Conservation (phyloP, 176 grass and related monocot species). For the Cenchrus purpureus region DNA sequence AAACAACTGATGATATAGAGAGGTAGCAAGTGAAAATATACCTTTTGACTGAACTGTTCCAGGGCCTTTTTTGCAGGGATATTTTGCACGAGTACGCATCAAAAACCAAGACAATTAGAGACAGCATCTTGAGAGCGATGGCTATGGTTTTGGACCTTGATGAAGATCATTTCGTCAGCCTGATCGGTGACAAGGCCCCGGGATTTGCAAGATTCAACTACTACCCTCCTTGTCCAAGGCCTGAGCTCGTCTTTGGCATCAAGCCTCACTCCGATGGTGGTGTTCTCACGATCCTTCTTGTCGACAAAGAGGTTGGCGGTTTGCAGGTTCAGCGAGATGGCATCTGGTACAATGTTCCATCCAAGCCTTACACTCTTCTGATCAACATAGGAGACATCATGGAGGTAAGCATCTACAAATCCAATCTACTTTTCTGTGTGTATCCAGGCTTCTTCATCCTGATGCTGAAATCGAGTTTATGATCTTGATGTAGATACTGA, state of each 20-base stretch:
- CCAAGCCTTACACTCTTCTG: slow-evolving; percentile 39
- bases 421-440: not conserved
- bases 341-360: slow-evolving; percentile 48
- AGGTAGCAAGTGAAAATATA: not conserved
- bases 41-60: not conserved
- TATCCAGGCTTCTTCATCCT: not conserved
- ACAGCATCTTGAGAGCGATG: slow-evolving; percentile 30
- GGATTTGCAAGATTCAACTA: slow-evolving; percentile 52
- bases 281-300: slow-evolving; percentile 52
- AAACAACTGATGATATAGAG: not conserved
- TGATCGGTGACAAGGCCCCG: slow-evolving; percentile 32
- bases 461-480: not conserved
- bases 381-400: slow-evolving; percentile 58
- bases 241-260: slow-evolving; percentile 59
- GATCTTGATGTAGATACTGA: slow-evolving; percentile 51
- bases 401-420: slow-evolving; percentile 49
- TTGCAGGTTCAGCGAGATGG: slow-evolving; percentile 57
- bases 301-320: slow-evolving; percentile 53
- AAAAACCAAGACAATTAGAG: slow-evolving; percentile 37
- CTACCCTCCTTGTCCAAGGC: slow-evolving; percentile 56
- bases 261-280: slow-evolving; percentile 59
- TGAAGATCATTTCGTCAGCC: slow-evolving; percentile 32
- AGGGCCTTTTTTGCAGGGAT: slow-evolving; percentile 29
- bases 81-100: slow-evolving; percentile 51
- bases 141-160: slow-evolving; percentile 39